Percentiles rank a stretch among this genome's conserved stretches.
These are phyloP conservation scores for Apiospora hydei DNA, from an alignment of 2,329 filamentous ascomycete species.

Conservation along the genomic window DNA sequence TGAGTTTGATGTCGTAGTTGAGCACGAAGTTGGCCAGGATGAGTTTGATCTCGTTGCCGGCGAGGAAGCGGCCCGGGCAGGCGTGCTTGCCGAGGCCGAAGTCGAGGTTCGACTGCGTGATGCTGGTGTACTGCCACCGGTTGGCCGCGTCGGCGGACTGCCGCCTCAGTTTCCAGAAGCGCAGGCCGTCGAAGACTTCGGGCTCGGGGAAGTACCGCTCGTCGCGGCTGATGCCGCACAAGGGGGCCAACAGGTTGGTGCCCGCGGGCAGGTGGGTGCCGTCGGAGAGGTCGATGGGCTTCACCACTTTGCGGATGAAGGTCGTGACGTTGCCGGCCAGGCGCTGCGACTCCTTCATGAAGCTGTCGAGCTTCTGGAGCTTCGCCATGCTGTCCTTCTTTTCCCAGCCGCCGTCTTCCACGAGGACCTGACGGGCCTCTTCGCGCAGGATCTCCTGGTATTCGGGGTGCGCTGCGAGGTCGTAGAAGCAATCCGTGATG, in stretches of 20 bases:
- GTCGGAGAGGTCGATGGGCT: conserved; percentile 60
- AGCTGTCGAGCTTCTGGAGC: conserved; percentile 51
- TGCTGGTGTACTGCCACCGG: conserved; percentile 44
- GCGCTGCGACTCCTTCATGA: conserved; percentile 48
- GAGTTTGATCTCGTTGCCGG: conserved; percentile 54
- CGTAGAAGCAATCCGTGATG: conserved; percentile 58
- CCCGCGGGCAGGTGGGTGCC: conserved; percentile 57
- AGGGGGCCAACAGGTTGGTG: conserved; percentile 51
- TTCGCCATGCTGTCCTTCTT: conserved; percentile 46
- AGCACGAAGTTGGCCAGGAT: conserved; percentile 50
- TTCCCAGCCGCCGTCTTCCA: conserved; percentile 43
- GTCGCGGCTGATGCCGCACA: conserved; percentile 47
- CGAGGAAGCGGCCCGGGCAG: conserved; percentile 54
- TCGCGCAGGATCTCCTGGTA: conserved; percentile 58
- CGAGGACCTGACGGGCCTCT: conserved; percentile 53
- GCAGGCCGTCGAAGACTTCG: conserved; percentile 46
- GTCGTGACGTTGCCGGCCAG: conserved; percentile 47
- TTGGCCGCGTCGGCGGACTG: conserved; percentile 29
- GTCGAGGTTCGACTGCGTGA: conserved; percentile 45
- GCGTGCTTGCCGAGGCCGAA: conserved; percentile 50
- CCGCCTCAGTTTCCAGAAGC: conserved; percentile 47
- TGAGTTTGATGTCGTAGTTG: conserved; percentile 47
- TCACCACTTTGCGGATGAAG: conserved; percentile 58
- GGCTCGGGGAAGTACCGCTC: conserved; percentile 45
- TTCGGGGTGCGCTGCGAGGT: conserved; percentile 58